Base-by-base conservation (phyloP, 352 stramenopile species). In the Globisporangium abappressorium region DNA sequence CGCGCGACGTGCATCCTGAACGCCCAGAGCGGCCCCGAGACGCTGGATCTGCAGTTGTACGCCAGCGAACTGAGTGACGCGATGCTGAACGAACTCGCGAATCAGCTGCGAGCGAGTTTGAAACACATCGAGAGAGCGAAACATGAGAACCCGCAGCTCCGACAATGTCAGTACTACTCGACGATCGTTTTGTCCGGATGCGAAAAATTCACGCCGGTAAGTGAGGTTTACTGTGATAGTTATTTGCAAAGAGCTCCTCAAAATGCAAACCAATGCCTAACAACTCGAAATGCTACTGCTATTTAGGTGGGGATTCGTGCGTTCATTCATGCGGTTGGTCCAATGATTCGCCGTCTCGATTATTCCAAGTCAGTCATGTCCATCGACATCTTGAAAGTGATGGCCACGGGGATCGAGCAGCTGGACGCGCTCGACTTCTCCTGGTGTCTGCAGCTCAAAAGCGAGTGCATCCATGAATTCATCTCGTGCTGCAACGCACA, bases 401-500 rank as follows among this genome's bases (percentile, higher is more conserved):
- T 94, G 58, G 81, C 82, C 5, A 88, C 85, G 1, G 73, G 82
- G 6, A 87, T 94, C 56, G 75, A 89, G 28, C 62, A 62, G 26
- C 72, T 94, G 1, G 80, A 92, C 11, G 53, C 34, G 8, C 67
- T 92, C 9, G 71, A 92, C 47, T 85, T 92, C 59, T 91, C 85
- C 30, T 79, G 54, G 28, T 94, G 82, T 46, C 73, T 73, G 18
- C 70, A 74, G 47, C 74, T 94, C 28, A 73, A 78, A 24, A 82
- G 75, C 55, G 84, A 92, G 53, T 70, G 73, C 24, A 64, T 93
- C 24, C 84, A 79, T 24, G 82, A 81, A 55, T 90, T 94, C 55
- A 82, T 93, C n/a, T 85, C 79, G 1, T 93, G 86, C 64, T 91
- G 84, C 65, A 91, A 76, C 22, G 62, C 65, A 5, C 80, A 75